Evolutionary conservation across 192 early-diverging fungal genomes (phyloP), one percentile per base, ranked within the genome.

Genomic region (Geranomyces michiganensis): DNA sequence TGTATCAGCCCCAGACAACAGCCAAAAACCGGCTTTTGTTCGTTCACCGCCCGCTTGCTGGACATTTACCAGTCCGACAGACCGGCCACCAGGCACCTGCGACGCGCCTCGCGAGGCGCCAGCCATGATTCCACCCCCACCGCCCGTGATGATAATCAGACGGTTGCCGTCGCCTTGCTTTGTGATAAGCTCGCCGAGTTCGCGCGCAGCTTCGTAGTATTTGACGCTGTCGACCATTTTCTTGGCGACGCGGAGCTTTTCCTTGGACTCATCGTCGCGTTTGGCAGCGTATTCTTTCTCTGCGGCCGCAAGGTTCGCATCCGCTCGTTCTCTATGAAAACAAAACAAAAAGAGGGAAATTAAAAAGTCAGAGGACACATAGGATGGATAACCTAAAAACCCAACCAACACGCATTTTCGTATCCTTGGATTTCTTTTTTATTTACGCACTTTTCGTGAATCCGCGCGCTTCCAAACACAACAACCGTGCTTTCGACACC

Each of bases 41-140:
- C n/a, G n/a, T n/a, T n/a, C n/a, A 41, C 36, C 3, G 36, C 36
- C 36, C 36, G 36, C 10, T 10, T 41, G 5, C 10, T 41, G 36
- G 3, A 41, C 36, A 41, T 10, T 41, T 41, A 41, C 36, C n/a
- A 53, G 51, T 53, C 51, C 51, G 4, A 53, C 63, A 22, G 73
- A 64, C 17, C 75, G 62, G 12, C 68, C 59, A 41, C 62, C 55
- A n/a, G 67, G 67, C 15, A 69, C 69, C 21, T 78, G 29, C 32
- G 26, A 17, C 4, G 78, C 74, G 1, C 78, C 78, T 29, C 69
- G 44, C 30, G 46, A 65, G 1, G 78, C 78, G 17, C 68, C 78
- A 64, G 73, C 78, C 78, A 79, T 79, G 32, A 79, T 75, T 14
- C 78, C 78, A 17, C 74, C 74, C 2, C 78, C 78, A 22, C 78